phyloP scores from a whole-genome alignment of 192 early-diverging fungal species.

The Pilaira anomala region DNA sequence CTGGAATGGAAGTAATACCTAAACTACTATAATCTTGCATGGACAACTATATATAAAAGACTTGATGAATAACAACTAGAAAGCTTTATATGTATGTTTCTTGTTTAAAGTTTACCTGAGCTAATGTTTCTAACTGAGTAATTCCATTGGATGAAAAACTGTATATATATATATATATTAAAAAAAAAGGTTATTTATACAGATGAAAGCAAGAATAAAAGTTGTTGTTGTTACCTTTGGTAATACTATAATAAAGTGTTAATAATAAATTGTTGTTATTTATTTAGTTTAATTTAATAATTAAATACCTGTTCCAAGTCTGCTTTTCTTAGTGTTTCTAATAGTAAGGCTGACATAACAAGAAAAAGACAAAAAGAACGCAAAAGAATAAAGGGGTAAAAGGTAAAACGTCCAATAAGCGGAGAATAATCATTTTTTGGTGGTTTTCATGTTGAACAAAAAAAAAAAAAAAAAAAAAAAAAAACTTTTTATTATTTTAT shows the following conservation, averaged over 20 bases:
- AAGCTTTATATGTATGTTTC: background rate
- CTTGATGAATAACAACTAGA: background rate
- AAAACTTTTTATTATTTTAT: background rate
- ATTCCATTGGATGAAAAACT: slow-evolving; percentile 59
- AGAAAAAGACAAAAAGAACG: background rate
- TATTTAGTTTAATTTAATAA: background rate
- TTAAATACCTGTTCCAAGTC: slow-evolving; percentile 62
- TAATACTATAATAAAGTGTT: slow-evolving; percentile 41
- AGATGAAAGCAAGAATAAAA: background rate
- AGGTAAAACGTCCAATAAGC: too few species aligned
- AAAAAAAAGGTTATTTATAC: background rate
- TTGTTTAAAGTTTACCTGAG: slow-evolving; percentile 41
- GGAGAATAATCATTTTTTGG: too few species aligned
- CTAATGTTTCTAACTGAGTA: slow-evolving; percentile 59
- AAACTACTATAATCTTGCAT: slow-evolving; percentile 70
- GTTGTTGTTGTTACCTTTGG: slow-evolving; percentile 35
- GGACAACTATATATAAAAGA: slow-evolving; percentile 51
- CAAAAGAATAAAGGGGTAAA: background rate
- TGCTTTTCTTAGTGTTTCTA: slow-evolving; percentile 63
- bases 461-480: background rate
- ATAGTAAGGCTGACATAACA: slow-evolving; percentile 42
- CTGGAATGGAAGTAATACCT: slow-evolving; percentile 57
- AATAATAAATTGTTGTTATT: background rate
- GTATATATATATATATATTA: too few species aligned
- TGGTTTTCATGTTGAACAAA: too few species aligned